These are phyloP conservation scores for Fusarium cyanostomum DNA, from an alignment of 2,329 filamentous ascomycete genomes.

Conservation along the genomic window DNA sequence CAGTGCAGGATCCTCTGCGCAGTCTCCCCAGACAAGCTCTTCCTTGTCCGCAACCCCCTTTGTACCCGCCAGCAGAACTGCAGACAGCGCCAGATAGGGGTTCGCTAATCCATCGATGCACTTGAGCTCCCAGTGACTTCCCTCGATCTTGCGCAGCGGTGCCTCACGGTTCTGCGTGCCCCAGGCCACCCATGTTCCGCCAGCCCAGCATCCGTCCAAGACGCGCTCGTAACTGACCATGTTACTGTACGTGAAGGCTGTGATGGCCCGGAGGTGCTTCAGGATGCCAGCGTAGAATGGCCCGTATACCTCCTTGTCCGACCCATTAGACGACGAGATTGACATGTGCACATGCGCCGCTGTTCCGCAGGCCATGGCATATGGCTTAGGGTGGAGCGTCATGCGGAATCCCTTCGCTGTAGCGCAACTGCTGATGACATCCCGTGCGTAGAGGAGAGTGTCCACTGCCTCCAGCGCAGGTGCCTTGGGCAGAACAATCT, in stretches of 20 bases:
- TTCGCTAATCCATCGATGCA: conserved; percentile 83
- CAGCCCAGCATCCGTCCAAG: conserved; percentile 76
- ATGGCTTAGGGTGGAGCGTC: conserved; percentile 79
- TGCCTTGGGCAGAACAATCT: conserved; percentile 74
- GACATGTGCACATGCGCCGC: conserved; percentile 78
- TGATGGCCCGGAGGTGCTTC: conserved; percentile 70
- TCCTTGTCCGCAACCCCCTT: conserved; percentile 43
- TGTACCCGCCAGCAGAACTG: conserved; percentile 47
- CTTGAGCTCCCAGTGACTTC: conserved; percentile 80
- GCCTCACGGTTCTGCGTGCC: conserved; percentile 83
- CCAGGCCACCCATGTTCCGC: conserved; percentile 83
- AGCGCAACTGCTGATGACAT: conserved; percentile 73
- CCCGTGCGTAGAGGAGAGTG: conserved; percentile 73
- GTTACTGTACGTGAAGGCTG: conserved; percentile 74
- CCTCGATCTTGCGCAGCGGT: conserved; percentile 73
- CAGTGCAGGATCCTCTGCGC: conserved; percentile 61
- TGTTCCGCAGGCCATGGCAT: conserved; percentile 65
- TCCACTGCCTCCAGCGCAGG: conserved; percentile 76
- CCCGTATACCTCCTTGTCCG: conserved; percentile 60
- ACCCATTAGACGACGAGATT: conserved; percentile 59
- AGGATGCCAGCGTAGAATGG: conserved; percentile 79
- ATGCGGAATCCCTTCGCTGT: conserved; percentile 70
- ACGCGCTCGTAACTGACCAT: conserved; percentile 75
- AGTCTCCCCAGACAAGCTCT: conserved; percentile 62
- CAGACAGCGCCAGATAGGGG: conserved; percentile 69